These are phyloP conservation scores for Dillenia turbinata DNA, from an alignment of 164 flowering plant species.

Conservation along the genomic window DNA sequence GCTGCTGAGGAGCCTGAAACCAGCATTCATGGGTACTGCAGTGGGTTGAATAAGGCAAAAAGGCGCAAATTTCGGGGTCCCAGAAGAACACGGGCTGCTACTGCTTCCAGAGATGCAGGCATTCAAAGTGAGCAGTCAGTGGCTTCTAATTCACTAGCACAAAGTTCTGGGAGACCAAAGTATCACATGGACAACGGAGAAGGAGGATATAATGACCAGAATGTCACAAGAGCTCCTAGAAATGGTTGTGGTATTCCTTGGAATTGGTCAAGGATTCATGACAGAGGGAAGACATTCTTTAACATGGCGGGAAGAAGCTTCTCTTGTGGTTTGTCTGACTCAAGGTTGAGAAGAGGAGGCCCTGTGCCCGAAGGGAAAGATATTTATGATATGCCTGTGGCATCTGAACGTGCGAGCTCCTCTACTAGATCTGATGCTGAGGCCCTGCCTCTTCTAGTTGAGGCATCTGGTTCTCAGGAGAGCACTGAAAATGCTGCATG, in stretches of 20 bases:
- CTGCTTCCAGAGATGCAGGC: slow-evolving; percentile 39
- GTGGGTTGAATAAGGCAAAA: slow-evolving; percentile 42
- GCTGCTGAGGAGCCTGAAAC: slow-evolving; percentile 31
- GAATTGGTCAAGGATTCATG: slow-evolving; percentile 98
- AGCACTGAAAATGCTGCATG: slow-evolving; percentile 64
- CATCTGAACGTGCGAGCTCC: slow-evolving; percentile 51
- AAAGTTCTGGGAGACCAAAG: slow-evolving; percentile 33
- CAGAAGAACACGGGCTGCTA: slow-evolving; percentile 42
- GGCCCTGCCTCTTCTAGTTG: slow-evolving; percentile 73
- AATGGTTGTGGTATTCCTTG: slow-evolving; percentile 96
- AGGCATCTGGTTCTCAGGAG: slow-evolving; percentile 65
- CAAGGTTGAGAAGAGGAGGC: slow-evolving; percentile 53
- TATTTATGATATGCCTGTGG: slow-evolving; percentile 35
- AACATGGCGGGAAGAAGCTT: slow-evolving; percentile 95
- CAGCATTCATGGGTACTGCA: slow-evolving; percentile 30
- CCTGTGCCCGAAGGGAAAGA: slow-evolving; percentile 31
- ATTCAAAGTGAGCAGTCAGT: slow-evolving; percentile 66
- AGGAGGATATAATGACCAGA: slow-evolving; percentile 34
- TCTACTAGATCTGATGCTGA: slow-evolving; percentile 62
- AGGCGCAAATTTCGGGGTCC: slow-evolving; percentile 64
- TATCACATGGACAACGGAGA: slow-evolving; percentile 36
- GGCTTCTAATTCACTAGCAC: slow-evolving; percentile 74
- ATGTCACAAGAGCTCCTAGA: slow-evolving; percentile 54
- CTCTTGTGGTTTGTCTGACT: slow-evolving; percentile 86
- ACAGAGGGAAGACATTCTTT: slow-evolving; percentile 76